Evolutionary conservation across 352 stramenopile species (phyloP).

Genomic region (Phytophthora fragariaefolia): DNA sequence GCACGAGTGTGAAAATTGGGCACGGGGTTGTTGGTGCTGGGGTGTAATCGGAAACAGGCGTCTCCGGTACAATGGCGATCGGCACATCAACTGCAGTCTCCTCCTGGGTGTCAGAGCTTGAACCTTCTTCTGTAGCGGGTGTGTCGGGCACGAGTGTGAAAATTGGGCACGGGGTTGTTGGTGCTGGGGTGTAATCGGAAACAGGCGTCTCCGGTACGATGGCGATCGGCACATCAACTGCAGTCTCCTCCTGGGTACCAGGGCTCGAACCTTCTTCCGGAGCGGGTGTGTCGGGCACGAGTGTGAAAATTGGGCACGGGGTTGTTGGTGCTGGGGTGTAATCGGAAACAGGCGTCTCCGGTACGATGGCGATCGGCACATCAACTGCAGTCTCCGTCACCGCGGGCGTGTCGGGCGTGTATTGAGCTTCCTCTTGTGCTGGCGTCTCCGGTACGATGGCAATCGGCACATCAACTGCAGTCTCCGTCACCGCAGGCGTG

Average conservation of each 20-base stretch:
- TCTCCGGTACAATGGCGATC: slow-evolving; percentile 13
- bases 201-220: slow-evolving; percentile 19
- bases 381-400: slow-evolving; percentile 10
- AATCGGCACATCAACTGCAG: too few species aligned
- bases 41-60: too few species aligned
- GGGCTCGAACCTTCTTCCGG: slow-evolving; percentile 1
- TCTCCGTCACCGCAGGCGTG: slow-evolving; percentile 16
- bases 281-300: slow-evolving; percentile 21
- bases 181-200: background rate
- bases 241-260: too few species aligned
- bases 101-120: slow-evolving; percentile 3
- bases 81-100: slow-evolving; percentile 4
- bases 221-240: background rate
- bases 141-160: slow-evolving; percentile 27
- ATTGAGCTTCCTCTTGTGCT: too few species aligned
- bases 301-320: slow-evolving; percentile 15
- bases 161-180: slow-evolving; percentile 16
- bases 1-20: slow-evolving; percentile 10
- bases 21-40: slow-evolving; percentile 18
- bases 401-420: slow-evolving; percentile 4
- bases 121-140: background rate
- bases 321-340: slow-evolving; percentile 15
- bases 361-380: slow-evolving; percentile 5
- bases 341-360: slow-evolving; percentile 8
- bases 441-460: too few species aligned